These are phyloP conservation scores for Kodamaea nitidulidarum DNA, from an alignment of 805 yeast genomes.

Conservation along the genomic window DNA sequence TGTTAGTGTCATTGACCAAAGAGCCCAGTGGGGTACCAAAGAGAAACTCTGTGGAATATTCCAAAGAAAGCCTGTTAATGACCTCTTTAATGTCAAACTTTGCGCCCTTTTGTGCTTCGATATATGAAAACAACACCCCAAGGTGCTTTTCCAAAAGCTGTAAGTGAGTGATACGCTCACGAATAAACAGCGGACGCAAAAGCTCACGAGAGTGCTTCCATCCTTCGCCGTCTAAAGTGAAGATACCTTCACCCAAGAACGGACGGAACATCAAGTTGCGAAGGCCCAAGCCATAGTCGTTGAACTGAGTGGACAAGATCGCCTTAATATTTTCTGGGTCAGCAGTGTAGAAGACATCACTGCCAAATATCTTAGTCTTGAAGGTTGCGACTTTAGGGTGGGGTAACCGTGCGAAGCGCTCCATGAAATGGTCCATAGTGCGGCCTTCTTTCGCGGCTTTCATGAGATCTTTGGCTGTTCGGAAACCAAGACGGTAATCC, in stretches of 20 bases:
- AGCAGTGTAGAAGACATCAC: constrained; percentile 12
- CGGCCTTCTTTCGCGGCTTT: constrained; percentile 16
- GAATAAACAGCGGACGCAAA: constrained; percentile 19
- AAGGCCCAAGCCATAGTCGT: constrained; percentile 18
- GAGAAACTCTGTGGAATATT: constrained; percentile 17
- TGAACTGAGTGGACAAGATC: constrained; percentile 19
- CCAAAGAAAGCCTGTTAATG: constrained; percentile 12
- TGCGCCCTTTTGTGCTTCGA: constrained; percentile 1
- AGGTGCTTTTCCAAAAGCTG: constrained; percentile 15
- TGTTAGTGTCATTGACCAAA: not conserved
- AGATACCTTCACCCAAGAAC: constrained; percentile 19
- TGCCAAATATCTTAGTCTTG: constrained; percentile 8
- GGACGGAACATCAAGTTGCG: constrained; percentile 16
- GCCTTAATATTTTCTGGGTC: constrained; percentile 23
- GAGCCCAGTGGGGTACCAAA: constrained; percentile 12
- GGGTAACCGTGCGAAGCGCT: constrained; percentile 12
- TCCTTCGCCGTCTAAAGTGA: constrained; percentile 17
- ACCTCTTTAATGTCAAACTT: constrained; percentile 10
- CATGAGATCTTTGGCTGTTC: constrained; percentile 11
- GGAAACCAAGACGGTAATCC: constrained; percentile 19
- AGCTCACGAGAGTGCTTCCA: constrained; percentile 23
- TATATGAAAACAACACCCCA: constrained; percentile 11
- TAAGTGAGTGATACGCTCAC: constrained; percentile 18
- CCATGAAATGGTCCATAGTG: constrained; percentile 15
- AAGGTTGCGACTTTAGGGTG: constrained; percentile 17